These are phyloP conservation scores for Pythium sp. DNA, from an alignment of 352 stramenopile genomes.

Conservation along the genomic window DNA sequence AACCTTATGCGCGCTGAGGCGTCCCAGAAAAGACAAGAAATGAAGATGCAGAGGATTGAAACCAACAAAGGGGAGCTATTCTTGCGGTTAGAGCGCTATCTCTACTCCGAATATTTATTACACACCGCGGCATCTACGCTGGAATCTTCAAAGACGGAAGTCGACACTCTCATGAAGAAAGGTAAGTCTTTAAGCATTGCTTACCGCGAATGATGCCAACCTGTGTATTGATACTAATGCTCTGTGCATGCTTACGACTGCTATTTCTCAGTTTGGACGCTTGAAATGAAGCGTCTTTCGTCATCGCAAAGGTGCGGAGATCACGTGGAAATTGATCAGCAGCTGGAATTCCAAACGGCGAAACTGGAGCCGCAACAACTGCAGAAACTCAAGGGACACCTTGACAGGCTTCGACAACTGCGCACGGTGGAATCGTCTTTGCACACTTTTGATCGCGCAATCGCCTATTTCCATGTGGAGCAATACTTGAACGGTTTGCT, in stretches of 20 bases:
- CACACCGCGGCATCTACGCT: slow-evolving; percentile 58
- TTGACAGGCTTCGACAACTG: slow-evolving; percentile 70
- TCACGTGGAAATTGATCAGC: slow-evolving; percentile 52
- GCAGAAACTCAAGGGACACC: slow-evolving; percentile 59
- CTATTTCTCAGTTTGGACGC: slow-evolving; percentile 40
- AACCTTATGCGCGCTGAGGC: slow-evolving; percentile 73
- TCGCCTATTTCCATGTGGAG: slow-evolving; percentile 81
- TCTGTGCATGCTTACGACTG: not conserved
- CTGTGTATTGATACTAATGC: not conserved
- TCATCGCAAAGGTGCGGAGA: slow-evolving; percentile 55
- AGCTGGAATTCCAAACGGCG: slow-evolving; percentile 68
- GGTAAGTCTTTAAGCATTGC: slow-evolving; percentile 26
- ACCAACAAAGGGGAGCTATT: slow-evolving; percentile 83
- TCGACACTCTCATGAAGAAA: slow-evolving; percentile 70
- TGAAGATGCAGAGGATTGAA: slow-evolving; percentile 84
- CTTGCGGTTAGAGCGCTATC: slow-evolving; percentile 61
- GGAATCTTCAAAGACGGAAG: slow-evolving; percentile 60
- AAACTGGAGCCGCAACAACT: slow-evolving; percentile 64
- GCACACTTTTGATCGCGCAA: slow-evolving; percentile 76
- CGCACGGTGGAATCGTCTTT: slow-evolving; percentile 75
- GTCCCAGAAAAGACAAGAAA: slow-evolving; percentile 76
- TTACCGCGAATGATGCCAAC: not conserved
- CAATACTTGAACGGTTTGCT: slow-evolving; percentile 79
- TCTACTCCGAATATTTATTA: slow-evolving; percentile 79
- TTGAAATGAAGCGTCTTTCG: slow-evolving; percentile 60